Base-by-base conservation (phyloP, 2,329 filamentous ascomycete species). In the Basipetospora chlamydospora region DNA sequence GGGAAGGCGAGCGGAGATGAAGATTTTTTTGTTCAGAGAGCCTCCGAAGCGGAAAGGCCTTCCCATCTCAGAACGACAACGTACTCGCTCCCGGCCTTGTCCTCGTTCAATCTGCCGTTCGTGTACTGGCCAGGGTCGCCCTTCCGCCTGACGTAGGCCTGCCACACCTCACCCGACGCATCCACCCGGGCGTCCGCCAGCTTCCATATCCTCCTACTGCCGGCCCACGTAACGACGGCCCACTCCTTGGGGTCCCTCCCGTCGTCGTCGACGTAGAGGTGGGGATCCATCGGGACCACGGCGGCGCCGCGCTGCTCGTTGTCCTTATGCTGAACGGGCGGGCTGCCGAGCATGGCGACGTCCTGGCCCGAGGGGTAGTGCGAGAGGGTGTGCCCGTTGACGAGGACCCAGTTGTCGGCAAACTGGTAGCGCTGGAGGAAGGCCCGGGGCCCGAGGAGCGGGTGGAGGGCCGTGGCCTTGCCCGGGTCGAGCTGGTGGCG, bases 401-500 rank as follows among this genome's bases (percentile, higher is more conserved):
- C 57, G 5, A 67, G 52, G 4, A 66, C 52, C 63, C 63, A 67
- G 44, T 57, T 53, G 44, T 64, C 61, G 26, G 47, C 50, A 46
- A 66, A 66, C 22, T 52, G 46, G 41, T 62, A 66, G 6, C 61
- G 57, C 44, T 65, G 61, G 42, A 66, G 54, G 46, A 64, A 66
- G 43, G 62, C 65, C 9, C 53, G 50, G 37, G 64, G 60, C 15
- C 63, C 63, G 43, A 62, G 64, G 7, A 55, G 47, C 18, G 58
- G 55, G 0, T 60, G 50, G 13, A 66, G 55, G 9, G 59, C 47
- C 42, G 64, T 61, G 1, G 59, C 61, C 33, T 53, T 51, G 42
- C 54, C 55, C n/a, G 59, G 51, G 13, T 56, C 53, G 26, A 65
- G 50, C 2, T 46, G 46, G 42, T 64, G 58, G 7, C 57, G 53